Evolutionary conservation across 306 rosid genomes (phyloP).

Genomic region (Cicer chorassanicum): DNA sequence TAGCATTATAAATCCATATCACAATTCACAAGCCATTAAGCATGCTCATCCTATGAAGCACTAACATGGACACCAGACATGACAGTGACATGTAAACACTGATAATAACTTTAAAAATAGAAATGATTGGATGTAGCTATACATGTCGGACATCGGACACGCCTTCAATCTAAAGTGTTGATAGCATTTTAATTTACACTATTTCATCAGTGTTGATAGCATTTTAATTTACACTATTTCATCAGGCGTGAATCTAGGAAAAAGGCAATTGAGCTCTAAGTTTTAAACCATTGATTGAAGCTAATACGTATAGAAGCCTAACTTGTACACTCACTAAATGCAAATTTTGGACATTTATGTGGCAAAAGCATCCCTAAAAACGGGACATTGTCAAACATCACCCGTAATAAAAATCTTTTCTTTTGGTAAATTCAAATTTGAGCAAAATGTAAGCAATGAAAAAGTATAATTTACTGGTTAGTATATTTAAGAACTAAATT

Average conservation of each 20-base stretch:
- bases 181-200: no score
- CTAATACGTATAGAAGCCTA: neutral
- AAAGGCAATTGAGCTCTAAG: neutral
- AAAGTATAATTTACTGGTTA: neutral
- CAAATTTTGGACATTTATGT: neutral
- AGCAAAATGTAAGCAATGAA: slow-evolving; percentile 2
- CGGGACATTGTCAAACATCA: neutral
- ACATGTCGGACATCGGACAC: no score
- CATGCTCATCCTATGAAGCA: no score
- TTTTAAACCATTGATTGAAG: slow-evolving; percentile 4
- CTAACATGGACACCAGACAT: no score
- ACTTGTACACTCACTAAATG: neutral
- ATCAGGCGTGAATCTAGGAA: slow-evolving; percentile 3
- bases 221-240: neutral
- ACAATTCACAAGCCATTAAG: neutral
- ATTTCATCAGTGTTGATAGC: neutral
- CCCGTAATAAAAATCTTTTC: neutral
- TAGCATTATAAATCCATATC: neutral
- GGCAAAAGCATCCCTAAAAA: neutral
- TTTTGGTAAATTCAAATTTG: neutral
- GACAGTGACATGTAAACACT: no score
- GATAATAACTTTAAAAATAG: no score
- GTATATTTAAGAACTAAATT: neutral
- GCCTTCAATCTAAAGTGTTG: no score
- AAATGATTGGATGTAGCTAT: no score